Evolutionary conservation across 352 stramenopile species (phyloP), one percentile per base, ranked within the genome.

Genomic region (Peronospora farinosa): DNA sequence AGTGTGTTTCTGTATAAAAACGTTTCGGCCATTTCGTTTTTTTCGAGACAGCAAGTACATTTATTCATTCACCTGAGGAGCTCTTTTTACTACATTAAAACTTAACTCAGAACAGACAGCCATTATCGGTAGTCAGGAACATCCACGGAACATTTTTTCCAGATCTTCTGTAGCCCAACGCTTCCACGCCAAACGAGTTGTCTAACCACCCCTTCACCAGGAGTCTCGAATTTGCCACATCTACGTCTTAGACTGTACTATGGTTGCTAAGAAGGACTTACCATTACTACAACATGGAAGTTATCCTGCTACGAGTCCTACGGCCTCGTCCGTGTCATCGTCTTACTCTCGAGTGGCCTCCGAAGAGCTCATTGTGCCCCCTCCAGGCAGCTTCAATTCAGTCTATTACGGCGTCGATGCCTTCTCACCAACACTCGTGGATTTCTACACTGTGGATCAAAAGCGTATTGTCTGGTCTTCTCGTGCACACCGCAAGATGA

Each of bases 381-480:
- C 69, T 2, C 63, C 69, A 0, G 81, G 88, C 60, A 77, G 72
- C 42, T 73, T 85, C 57, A 88, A 83, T 63, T 88, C 81, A 50
- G 73, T 92, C 47, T 92, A 90, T 64, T 92, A 90, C 43, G 81
- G 81, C 53, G 78, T 92, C 12, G 81, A 92, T 60, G 69, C 78
- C 47, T 92, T 92, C 63, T 92, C 78, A 16, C 81, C 78, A 7
- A 92, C 81, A 51, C 74, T 92, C 50, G 78, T 92, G 32, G 81
- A 92, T 49, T 88, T 92, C 44, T 88, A 88, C 78, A 90, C 81
- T 39, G 37, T 74, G 33, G 81, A 89, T 63, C 74, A 88, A 57
- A 92, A 88, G 50, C 81, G 81, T 50, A 86, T 92, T 49, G 76
- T 92, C 54, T 92, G 81, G 81, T 89, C 77, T 38, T 92, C 81